phyloP scores from a whole-genome alignment of 176 grass and related monocot species.

The Melocanna baccifera region DNA sequence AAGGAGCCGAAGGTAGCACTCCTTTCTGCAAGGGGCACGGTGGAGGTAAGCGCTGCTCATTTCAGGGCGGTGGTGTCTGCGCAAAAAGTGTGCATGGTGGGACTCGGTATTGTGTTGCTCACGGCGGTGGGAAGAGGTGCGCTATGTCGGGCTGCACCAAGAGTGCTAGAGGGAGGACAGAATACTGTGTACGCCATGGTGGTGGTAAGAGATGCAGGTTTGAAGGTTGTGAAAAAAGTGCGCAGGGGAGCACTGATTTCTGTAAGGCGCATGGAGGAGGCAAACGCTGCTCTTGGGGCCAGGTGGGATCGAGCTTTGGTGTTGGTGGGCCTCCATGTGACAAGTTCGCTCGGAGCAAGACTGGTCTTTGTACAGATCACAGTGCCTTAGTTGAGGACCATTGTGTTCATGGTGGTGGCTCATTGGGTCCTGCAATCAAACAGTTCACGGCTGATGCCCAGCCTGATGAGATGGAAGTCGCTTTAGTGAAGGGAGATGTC shows the following conservation, averaged over 20 bases:
- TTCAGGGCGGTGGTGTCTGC: slow-evolving; percentile 65
- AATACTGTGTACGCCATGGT: slow-evolving; percentile 69
- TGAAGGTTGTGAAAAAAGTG: slow-evolving; percentile 56
- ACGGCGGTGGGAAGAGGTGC: slow-evolving; percentile 76
- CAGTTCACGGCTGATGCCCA: background rate
- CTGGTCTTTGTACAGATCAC: slow-evolving; percentile 56
- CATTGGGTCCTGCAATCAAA: slow-evolving; percentile 26
- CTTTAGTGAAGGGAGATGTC: background rate
- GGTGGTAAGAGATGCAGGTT: slow-evolving; percentile 63
- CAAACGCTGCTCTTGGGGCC: slow-evolving; percentile 55
- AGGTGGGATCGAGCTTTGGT: slow-evolving; percentile 27
- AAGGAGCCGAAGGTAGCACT: slow-evolving; percentile 84
- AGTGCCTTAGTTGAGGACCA: slow-evolving; percentile 50
- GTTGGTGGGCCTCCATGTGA: slow-evolving; percentile 38
- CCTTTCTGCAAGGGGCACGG: slow-evolving; percentile 73
- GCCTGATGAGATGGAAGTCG: slow-evolving; percentile 1
- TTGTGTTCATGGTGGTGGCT: slow-evolving; percentile 48
- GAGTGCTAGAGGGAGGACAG: slow-evolving; percentile 68
- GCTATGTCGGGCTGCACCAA: slow-evolving; percentile 49
- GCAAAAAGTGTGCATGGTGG: slow-evolving; percentile 68
- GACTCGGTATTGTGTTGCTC: slow-evolving; percentile 63
- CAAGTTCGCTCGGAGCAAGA: slow-evolving; percentile 55
- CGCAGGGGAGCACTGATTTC: slow-evolving; percentile 67
- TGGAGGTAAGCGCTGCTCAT: slow-evolving; percentile 72
- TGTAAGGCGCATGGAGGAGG: slow-evolving; percentile 66